Percentiles rank a stretch among this genome's conserved stretches.
These are phyloP conservation scores for Trypanosoma theileri DNA, from an alignment of 208 protist genomes.

Conservation along the genomic window DNA sequence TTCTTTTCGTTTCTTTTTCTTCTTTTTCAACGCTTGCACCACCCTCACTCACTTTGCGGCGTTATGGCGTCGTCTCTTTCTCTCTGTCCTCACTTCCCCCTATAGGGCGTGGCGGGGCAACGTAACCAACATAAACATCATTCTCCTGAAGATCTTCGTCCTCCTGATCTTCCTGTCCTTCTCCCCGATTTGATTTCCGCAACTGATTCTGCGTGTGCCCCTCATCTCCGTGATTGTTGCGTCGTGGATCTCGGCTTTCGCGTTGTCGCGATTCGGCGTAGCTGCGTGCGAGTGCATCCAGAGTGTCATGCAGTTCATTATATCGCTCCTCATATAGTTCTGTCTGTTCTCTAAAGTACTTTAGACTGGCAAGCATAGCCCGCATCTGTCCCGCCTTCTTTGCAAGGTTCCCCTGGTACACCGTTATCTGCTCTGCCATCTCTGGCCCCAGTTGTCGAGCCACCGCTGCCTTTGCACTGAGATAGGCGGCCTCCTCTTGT, in stretches of 20 bases:
- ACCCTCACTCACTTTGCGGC: not conserved
- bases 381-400: constrained; percentile 94
- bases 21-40: not conserved
- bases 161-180: constrained; percentile 18
- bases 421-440: constrained; percentile 94
- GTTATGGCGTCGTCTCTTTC: not conserved
- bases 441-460: constrained; percentile 94
- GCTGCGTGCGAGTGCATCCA: constrained; percentile 49
- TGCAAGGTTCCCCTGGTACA: constrained; percentile 91
- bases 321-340: constrained; percentile 69
- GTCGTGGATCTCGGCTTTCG: constrained; percentile 1
- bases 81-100: not conserved
- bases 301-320: constrained; percentile 63
- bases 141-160: not conserved
- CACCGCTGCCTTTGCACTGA: constrained; percentile 93
- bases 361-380: constrained; percentile 73
- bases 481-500: constrained; percentile 91
- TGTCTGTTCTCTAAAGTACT: constrained; percentile 84
- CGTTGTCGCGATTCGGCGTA: constrained; percentile 31
- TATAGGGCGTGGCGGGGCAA: constrained; percentile 35
- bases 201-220: not conserved
- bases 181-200: not conserved
- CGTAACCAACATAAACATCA: constrained; percentile 46
- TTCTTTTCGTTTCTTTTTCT: too few species aligned
- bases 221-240: not conserved